phyloP scores from a whole-genome alignment of 176 grass and related monocot species.

The Avena eriantha region DNA sequence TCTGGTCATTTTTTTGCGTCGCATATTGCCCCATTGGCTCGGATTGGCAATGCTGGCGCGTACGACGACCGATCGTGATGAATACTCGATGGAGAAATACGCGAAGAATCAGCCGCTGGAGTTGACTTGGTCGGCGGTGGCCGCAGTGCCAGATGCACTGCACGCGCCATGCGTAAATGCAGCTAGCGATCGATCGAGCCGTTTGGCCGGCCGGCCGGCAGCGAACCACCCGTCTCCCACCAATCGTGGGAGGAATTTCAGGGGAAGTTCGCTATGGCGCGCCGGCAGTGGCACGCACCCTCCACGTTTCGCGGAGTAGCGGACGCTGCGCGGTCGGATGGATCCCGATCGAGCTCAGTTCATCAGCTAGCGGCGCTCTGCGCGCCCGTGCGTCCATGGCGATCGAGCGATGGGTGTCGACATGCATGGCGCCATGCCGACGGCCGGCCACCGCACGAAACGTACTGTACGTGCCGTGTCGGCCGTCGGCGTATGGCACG shows the following conservation, averaged over 20 bases:
- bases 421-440: constrained; percentile 25
- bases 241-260: constrained; percentile 25
- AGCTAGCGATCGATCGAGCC: background rate
- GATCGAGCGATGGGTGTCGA: background rate
- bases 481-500: background rate
- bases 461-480: background rate
- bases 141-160: background rate
- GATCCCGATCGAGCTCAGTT: background rate
- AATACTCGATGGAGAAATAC: background rate
- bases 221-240: constrained; percentile 9
- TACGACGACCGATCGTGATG: background rate
- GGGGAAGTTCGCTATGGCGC: background rate
- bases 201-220: constrained; percentile 14
- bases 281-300: background rate
- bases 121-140: background rate
- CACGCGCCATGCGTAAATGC: constrained; percentile 15
- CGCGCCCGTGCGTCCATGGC: background rate
- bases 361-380: background rate
- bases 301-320: constrained; percentile 3
- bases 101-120: background rate
- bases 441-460: constrained; percentile 3
- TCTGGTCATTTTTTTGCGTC: background rate
- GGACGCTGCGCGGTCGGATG: background rate
- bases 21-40: background rate
- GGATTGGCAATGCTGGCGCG: background rate